These are phyloP conservation scores for Globisporangium yorkense DNA, from an alignment of 352 stramenopile genomes.

Conservation along the genomic window DNA sequence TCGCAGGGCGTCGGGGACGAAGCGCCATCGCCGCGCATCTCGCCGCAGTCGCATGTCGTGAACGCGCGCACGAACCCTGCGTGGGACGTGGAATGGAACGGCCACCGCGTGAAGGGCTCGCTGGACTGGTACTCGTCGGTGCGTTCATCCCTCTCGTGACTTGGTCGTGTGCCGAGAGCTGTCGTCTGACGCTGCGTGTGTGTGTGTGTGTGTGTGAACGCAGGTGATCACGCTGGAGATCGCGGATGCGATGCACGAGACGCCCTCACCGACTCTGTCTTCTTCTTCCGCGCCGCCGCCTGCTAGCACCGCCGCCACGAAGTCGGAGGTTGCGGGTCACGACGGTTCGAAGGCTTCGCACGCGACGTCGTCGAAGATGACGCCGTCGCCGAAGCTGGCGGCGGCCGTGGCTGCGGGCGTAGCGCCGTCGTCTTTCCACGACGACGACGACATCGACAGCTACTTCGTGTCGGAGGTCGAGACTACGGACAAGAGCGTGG, in stretches of 20 bases:
- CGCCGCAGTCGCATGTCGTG: slow-evolving; percentile 76
- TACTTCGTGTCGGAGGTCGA: slow-evolving; percentile 8
- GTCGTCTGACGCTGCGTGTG: neutral
- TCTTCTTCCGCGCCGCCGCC: neutral
- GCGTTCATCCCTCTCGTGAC: slow-evolving; percentile 4
- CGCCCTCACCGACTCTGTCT: neutral
- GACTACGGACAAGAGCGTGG: neutral
- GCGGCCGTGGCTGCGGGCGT: slow-evolving; percentile 3
- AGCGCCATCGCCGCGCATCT: slow-evolving; percentile 47
- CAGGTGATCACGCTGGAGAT: slow-evolving; percentile 36
- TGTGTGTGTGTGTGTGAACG: neutral
- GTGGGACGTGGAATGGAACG: slow-evolving; percentile 67
- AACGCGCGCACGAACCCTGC: slow-evolving; percentile 69
- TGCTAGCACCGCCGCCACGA: neutral
- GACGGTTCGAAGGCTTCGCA: neutral
- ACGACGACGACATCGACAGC: slow-evolving; percentile 9
- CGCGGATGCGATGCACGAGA: neutral
- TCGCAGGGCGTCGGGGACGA: slow-evolving; percentile 41
- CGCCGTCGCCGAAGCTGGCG: slow-evolving; percentile 7
- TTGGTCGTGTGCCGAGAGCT: neutral
- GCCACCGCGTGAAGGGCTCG: slow-evolving; percentile 45
- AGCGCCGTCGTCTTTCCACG: slow-evolving; percentile 2
- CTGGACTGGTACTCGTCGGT: slow-evolving; percentile 68
- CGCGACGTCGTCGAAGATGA: slow-evolving; percentile 7
- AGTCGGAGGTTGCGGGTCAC: neutral